Base-by-base conservation (phyloP, 2,329 filamentous ascomycete species). In the Colletotrichum siamense region DNA sequence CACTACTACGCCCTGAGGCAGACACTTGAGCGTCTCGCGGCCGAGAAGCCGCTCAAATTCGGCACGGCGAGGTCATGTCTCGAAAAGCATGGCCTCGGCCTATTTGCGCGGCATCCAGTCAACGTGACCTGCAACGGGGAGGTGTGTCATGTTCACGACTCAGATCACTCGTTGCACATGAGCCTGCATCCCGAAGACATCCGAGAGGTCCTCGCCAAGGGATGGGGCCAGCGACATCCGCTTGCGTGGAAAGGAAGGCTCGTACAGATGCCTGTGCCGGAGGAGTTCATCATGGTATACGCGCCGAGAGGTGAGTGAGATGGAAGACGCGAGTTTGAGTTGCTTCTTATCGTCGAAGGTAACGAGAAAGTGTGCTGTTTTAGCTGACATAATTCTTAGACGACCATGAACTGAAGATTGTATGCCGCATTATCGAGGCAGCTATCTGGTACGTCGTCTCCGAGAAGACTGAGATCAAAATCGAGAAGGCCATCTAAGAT, bases 211-310 rank as follows among this genome's bases (percentile, higher is more conserved):
- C 85, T 98, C 28, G 90, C 93, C 79, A 92, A 92, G 77, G 94
- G 95, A 3, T 98, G 95, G 95, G 96, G 94, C 2, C 92, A 98
- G 85, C 86, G 91, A 36, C 92, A 93, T 78, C 92, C 91, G 2
- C 84, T 96, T 71, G 93, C 94, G 9, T 91, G 91, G 80, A 93
- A 92, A 70, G 91, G 92, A 59, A 92, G 91, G 87, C 89, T 93
- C 32, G 68, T 85, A 78, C 88, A 88, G 77, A 89, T 92, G 81
- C 94, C 94, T 67, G 92, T 97, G 71, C 94, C 95, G 0, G 86
- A 89, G 5, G 93, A 94, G 57, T 98, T 98, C 83, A 88, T 95
- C 73, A 93, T 98, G 92, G 88, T 98, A 6, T 98, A 98, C 85
- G 94, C 95, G 22, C 95, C 95, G 3, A 87, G 94, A 80, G 85